A percentile compares a stretch with the other conserved stretches of the same genome.
These are phyloP conservation scores for Rhodotorula paludigena DNA, from an alignment of 768 basidiomycete genomes.

Conservation along the genomic window DNA sequence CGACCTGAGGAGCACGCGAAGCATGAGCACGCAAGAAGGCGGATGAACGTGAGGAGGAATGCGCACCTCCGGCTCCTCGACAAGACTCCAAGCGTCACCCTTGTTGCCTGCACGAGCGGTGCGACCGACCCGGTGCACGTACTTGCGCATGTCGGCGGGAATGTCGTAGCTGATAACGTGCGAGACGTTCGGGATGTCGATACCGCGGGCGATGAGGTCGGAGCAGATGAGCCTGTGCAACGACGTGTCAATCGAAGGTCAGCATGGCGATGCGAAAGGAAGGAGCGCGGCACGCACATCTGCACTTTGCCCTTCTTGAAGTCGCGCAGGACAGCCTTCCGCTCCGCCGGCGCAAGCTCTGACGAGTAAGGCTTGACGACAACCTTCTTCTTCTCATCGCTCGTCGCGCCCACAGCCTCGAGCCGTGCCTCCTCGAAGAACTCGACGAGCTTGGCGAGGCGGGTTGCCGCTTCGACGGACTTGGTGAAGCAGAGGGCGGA, in stretches of 20 bases:
- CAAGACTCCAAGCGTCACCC: slow-evolving; percentile 89
- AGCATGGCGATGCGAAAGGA: neutral
- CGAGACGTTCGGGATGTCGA: slow-evolving; percentile 84
- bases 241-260: neutral
- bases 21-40: no score
- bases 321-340: slow-evolving; percentile 68
- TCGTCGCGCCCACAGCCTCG: neutral
- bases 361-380: slow-evolving; percentile 75
- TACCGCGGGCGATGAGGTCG: slow-evolving; percentile 89
- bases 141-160: slow-evolving; percentile 96
- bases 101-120: slow-evolving; percentile 86
- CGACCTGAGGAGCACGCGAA: slow-evolving; percentile 56
- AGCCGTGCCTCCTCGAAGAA: slow-evolving; percentile 61
- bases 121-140: slow-evolving; percentile 92
- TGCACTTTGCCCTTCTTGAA: slow-evolving; percentile 78
- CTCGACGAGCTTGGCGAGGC: slow-evolving; percentile 74
- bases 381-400: slow-evolving; percentile 39
- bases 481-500: slow-evolving; percentile 94
- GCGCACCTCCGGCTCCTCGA: slow-evolving; percentile 74
- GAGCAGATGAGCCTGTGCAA: slow-evolving; percentile 78
- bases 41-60: slow-evolving; percentile 8
- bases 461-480: slow-evolving; percentile 78
- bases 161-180: slow-evolving; percentile 94
- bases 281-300: slow-evolving; percentile 57
- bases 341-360: slow-evolving; percentile 67